Conservation (phyloP, 2,329 filamentous ascomycete species). For the Xylariales sp. region DNA sequence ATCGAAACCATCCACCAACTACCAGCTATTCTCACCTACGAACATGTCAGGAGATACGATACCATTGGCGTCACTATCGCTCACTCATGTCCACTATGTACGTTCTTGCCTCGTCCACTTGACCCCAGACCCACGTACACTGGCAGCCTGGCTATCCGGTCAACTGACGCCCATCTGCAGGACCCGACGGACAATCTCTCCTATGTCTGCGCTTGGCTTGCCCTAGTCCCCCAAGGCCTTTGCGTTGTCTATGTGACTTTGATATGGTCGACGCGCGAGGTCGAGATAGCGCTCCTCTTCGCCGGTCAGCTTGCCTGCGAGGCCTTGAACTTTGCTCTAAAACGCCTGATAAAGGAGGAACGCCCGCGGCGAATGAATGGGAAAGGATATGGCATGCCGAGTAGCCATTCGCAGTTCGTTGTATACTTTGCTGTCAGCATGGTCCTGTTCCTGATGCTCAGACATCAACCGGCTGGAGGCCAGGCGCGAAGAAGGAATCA, state of each 20-base stretch:
- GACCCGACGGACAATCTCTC: constrained; percentile 82
- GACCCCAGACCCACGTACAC: neutral
- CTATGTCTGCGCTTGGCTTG: constrained; percentile 86
- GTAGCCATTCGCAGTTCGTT: constrained; percentile 90
- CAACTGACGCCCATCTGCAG: constrained; percentile 37
- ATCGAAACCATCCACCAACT: no score
- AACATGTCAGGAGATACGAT: constrained; percentile 31
- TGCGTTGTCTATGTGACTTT: constrained; percentile 87
- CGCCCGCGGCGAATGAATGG: constrained; percentile 78
- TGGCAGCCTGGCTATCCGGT: neutral
- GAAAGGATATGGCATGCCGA: constrained; percentile 97
- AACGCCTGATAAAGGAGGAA: constrained; percentile 89
- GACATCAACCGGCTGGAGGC: constrained; percentile 59
- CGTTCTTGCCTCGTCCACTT: constrained; percentile 23
- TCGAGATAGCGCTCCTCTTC: constrained; percentile 86
- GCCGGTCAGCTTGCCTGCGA: constrained; percentile 89
- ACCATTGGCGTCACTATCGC: constrained; percentile 79
- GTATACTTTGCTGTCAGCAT: constrained; percentile 86
- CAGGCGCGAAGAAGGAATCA: constrained; percentile 32
- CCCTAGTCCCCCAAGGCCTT: constrained; percentile 86
- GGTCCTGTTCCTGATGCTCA: constrained; percentile 75
- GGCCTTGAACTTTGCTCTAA: constrained; percentile 81
- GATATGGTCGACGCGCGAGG: constrained; percentile 85
- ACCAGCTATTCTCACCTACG: no score
- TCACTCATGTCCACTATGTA: constrained; percentile 97